phyloP scores from a whole-genome alignment of 768 basidiomycete genomes.

The Lepiota venenata region DNA sequence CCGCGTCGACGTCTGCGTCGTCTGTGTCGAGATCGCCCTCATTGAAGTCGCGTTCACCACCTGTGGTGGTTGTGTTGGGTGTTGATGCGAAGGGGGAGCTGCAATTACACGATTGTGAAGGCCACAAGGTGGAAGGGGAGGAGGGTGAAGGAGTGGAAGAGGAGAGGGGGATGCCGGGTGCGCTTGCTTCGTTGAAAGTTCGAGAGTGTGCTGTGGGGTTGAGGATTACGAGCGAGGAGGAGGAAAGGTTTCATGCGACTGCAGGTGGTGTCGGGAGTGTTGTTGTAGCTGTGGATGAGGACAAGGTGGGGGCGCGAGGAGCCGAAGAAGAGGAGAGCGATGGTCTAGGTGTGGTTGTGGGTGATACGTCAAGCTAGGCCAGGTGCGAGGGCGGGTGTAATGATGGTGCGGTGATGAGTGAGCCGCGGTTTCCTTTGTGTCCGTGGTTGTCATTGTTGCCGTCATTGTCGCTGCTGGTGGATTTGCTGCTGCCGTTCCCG shows the following conservation, averaged over 20 bases:
- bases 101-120: background rate
- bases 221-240: slow-evolving; percentile 10
- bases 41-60: background rate
- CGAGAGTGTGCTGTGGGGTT: background rate
- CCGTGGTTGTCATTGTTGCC: background rate
- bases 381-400: slow-evolving; percentile 6
- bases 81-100: background rate
- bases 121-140: too few relatives aligned
- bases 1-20: background rate
- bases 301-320: background rate
- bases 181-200: background rate
- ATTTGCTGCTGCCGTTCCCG: slow-evolving; percentile 4
- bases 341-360: background rate
- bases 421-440: background rate
- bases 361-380: slow-evolving; percentile 6
- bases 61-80: background rate
- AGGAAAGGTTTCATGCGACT: slow-evolving; percentile 6
- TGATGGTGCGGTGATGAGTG: background rate
- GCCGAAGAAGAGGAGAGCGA: background rate
- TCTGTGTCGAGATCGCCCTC: background rate
- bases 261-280: slow-evolving; percentile 3
- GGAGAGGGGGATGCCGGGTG: background rate
- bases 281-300: background rate
- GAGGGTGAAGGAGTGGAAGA: background rate
- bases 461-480: background rate